Conservation (phyloP, 352 stramenopile species). For the Blastocystis sp. region DNA sequence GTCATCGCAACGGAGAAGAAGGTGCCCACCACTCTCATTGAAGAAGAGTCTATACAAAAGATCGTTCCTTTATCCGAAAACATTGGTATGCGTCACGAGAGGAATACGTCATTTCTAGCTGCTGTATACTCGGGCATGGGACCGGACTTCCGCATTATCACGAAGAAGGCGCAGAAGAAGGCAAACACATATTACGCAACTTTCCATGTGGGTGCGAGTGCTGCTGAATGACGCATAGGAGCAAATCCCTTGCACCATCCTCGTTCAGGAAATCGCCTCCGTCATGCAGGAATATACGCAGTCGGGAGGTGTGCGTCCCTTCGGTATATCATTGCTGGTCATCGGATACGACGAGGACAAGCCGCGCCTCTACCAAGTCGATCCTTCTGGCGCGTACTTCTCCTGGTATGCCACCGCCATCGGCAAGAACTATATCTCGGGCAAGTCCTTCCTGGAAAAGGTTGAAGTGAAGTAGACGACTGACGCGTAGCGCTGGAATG, state of each 20-base stretch:
- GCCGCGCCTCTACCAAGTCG: constrained; percentile 93
- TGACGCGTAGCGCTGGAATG: constrained; percentile 79
- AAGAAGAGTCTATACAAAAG: constrained; percentile 92
- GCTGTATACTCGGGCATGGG: constrained; percentile 97
- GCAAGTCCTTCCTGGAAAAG: constrained; percentile 96
- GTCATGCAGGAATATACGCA: constrained; percentile 95
- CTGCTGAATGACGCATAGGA: constrained; percentile 77
- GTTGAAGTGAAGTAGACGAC: neutral
- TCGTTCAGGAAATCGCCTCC: constrained; percentile 92
- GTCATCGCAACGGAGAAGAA: constrained; percentile 99
- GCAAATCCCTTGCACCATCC: constrained; percentile 90
- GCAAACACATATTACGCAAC: constrained; percentile 92
- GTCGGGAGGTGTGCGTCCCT: constrained; percentile 94
- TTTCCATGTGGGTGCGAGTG: constrained; percentile 81
- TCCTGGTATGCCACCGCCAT: constrained; percentile 99
- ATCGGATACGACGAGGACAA: constrained; percentile 94
- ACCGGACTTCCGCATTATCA: constrained; percentile 96
- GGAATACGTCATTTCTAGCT: constrained; percentile 76
- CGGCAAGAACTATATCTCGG: constrained; percentile 94
- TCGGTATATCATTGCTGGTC: constrained; percentile 96
- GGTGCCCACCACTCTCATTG: constrained; percentile 90
- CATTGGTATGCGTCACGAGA: constrained; percentile 76
- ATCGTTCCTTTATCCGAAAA: constrained; percentile 90
- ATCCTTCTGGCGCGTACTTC: constrained; percentile 96
- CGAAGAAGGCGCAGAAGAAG: constrained; percentile 92